Base-by-base conservation (phyloP, 805 yeast species). In the Tetrapisispora namnaoensis region DNA sequence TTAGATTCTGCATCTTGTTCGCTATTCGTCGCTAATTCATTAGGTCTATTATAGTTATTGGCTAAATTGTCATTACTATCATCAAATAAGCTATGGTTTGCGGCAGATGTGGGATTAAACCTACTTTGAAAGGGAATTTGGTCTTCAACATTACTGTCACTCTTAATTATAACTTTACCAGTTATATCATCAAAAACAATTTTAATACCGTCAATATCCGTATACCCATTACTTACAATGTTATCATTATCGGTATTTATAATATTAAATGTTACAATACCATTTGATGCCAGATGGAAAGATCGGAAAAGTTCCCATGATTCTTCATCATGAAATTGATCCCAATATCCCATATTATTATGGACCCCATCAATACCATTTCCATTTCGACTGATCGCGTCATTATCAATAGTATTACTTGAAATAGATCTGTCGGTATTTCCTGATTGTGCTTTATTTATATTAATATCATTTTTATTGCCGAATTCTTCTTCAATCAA, bases 311-410 rank as follows among this genome's bases (percentile, higher is more conserved):
- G 49, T 39, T 56, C 55, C 64, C 66, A 62, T 44, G 58, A 60
- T 10, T 60, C 66, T 44, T 62, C 66, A 36, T 60, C 66, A 43
- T 61, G 61, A 40, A 61, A 63, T 37, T 52, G 55, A 39, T 61
- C 66, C 68, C 68, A 63, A 44, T 56, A 63, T 17, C 54, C 56
- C 42, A 55, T 53, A 14, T 45, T 34, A 21, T 37, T 39, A 36
- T 18, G 18, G 6, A 37, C 24, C 5, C 20, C 27, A 14, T 39
- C 42, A 18, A 35, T 6, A 44, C 48, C 39, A 6, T 40, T 37
- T 28, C 38, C 44, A 41, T 8, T 32, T 21, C 18, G 37, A n/a
- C 20, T 32, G 5, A 37, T 17, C 13, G n/a, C 16, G 13, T 21
- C 45, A 5, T 21, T 34, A 16, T 22, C 48, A 20, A 22, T n/a